Evolutionary conservation across 164 flowering plant species (phyloP), one percentile per base, ranked within the genome.

Genomic region (Nymphaea thermarum): DNA sequence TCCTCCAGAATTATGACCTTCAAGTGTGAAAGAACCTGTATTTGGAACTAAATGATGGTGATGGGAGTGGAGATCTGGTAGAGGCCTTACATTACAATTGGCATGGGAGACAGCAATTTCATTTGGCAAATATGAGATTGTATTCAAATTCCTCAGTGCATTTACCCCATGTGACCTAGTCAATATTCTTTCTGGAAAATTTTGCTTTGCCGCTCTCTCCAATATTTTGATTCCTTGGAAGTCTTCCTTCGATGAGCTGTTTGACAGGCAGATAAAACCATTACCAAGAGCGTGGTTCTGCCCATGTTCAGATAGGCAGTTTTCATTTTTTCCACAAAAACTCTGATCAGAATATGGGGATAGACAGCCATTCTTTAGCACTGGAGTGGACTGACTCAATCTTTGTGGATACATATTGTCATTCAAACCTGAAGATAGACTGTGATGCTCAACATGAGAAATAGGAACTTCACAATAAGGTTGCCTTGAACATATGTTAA

Each of bases 141-240:
- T 15, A 8, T 51, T 51, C 57, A 51, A 51, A 51, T 51, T 51
- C 73, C 70, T 82, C 18, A 79, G 42, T 3, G 80, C 67, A 71
- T 82, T 80, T 70, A 77, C 44, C 6, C 83, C 86, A 68, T 75
- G 80, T 0, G 85, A 74, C 67, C 85, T 79, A 61, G 83, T 83
- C n/a, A 79, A 78, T 67, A 85, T 71, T 77, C 80, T 87, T 65
- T 83, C 83, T n/a, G 86, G 86, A 72, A 76, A 75, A 65, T 17
- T 68, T 42, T 74, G 77, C 57, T 72, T 81, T 17, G 67, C 80
- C 60, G 69, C 65, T 70, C 77, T 82, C 59, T 78, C 82, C 51
- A 75, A 57, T 71, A 61, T 69, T 62, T 51, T 51, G 12, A 51
- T 51, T 15, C 57, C 57, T 51, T 66, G 69, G 14, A 63, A 62